Evolutionary conservation across 139 green algal species (phyloP), one percentile per base, ranked within the genome.

Genomic region (Auxenochlorella pyrenoidosa): DNA sequence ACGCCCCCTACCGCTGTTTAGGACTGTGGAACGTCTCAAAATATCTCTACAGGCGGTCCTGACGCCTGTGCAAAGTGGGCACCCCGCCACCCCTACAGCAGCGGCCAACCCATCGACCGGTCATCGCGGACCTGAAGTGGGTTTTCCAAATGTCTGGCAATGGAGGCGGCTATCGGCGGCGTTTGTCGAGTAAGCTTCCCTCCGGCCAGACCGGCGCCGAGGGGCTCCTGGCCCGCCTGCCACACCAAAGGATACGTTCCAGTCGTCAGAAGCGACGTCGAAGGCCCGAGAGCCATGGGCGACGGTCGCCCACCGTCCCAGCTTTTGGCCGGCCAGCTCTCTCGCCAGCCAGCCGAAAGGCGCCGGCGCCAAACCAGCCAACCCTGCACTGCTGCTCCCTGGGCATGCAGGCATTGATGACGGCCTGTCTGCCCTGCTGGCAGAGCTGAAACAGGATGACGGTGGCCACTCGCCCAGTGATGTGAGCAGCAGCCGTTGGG

Each of bases 371-470:
- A 3, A 0, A 34, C 32, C 66, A 73, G 66, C 66, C 16, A 5
- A 34, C 34, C 10, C 66, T 73, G 66, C 66, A 40, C 10, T 73
- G 32, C 16, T 5, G 16, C 5, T 34, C 66, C 66, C 66, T 40
- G 66, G 13, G 24, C 32, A 38, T 36, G 38, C 79, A 84, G 63
- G 63, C 80, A 85, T 85, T 60, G 80, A 85, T 38, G 80, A 85
- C 30, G 66, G 63, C 40, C 63, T 85, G 4, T 43, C 59, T 18
- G 22, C 54, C 10, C 80, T 85, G 30, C 41, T 85, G 80, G 80
- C 66, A 26, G 80, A 85, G 26, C 43, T 85, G 63, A 85, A 76
- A 40, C 60, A 60, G 19, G 80, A 84, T 22, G 79, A 85, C 0
- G 80, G 80, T 21, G 13, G 24, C 10, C 24, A 10, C 3, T 19